Percentiles rank a stretch among this genome's conserved stretches.
Evolutionary conservation across 1,284 basidiomycete species (phyloP).

Genomic region (Fistulinella staudtii): DNA sequence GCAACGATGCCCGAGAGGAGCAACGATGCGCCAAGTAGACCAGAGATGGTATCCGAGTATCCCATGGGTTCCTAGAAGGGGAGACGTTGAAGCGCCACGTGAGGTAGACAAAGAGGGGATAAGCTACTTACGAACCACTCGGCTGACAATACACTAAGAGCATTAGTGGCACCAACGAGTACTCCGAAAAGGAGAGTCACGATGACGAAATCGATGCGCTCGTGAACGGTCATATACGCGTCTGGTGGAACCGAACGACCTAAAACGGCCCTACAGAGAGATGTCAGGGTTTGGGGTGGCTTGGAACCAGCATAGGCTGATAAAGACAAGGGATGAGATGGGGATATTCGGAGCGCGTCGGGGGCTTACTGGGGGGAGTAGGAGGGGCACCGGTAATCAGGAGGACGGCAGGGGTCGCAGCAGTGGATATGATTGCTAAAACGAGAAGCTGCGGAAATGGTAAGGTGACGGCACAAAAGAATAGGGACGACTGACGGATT

Average conservation of each 20-base stretch:
- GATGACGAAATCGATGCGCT: slow-evolving; percentile 67
- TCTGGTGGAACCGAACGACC: slow-evolving; percentile 42
- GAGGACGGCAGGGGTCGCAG: slow-evolving; percentile 49
- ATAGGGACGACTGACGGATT: slow-evolving; percentile 46
- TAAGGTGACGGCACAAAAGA: neutral
- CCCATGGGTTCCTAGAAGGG: slow-evolving; percentile 59
- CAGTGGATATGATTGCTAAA: slow-evolving; percentile 68
- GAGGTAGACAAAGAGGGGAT: neutral
- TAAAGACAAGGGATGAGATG: neutral
- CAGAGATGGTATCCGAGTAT: slow-evolving; percentile 60
- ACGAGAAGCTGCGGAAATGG: slow-evolving; percentile 53
- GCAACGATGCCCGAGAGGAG: slow-evolving; percentile 66
- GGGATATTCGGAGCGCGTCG: neutral
- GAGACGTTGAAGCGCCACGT: neutral
- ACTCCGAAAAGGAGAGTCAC: slow-evolving; percentile 57
- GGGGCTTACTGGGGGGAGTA: slow-evolving; percentile 64
- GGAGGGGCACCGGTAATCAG: slow-evolving; percentile 59
- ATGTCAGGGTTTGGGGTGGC: slow-evolving; percentile 47
- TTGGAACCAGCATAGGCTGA: slow-evolving; percentile 65
- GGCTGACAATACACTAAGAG: slow-evolving; percentile 61
- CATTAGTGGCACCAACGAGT: slow-evolving; percentile 54
- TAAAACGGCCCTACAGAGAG: slow-evolving; percentile 54
- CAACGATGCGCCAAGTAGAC: slow-evolving; percentile 65
- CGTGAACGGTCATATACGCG: slow-evolving; percentile 54
- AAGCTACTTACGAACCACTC: slow-evolving; percentile 56